phyloP scores from a whole-genome alignment of 768 basidiomycete species.

The Hysterangium stoloniferum region DNA sequence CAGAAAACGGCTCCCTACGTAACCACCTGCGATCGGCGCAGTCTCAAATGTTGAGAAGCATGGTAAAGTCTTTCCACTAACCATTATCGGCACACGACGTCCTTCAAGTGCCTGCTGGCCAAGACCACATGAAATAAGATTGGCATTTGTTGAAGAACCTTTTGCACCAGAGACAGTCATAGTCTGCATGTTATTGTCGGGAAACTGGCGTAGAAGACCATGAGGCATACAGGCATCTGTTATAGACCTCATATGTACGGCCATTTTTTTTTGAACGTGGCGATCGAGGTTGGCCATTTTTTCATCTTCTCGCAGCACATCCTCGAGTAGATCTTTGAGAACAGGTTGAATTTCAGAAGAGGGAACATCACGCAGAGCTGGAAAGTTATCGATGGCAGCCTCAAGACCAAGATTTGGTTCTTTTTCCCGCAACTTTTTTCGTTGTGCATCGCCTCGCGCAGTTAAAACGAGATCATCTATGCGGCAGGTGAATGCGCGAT shows the following conservation, averaged over 20 bases:
- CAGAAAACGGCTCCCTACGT: constrained; percentile 96
- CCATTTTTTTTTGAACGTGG: constrained; percentile 79
- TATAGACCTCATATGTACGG: constrained; percentile 83
- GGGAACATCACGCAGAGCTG: constrained; percentile 50
- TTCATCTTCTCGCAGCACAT: constrained; percentile 88
- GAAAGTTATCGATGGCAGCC: constrained; percentile 87
- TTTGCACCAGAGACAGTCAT: constrained; percentile 99
- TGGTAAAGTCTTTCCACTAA: constrained; percentile 96
- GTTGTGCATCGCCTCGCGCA: constrained; percentile 62
- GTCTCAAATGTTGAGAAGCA: constrained; percentile 97
- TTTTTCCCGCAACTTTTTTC: constrained; percentile 57
- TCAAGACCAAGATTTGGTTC: constrained; percentile 72
- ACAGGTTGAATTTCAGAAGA: constrained; percentile 47
- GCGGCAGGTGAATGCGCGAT: constrained; percentile 94
- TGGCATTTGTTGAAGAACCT: constrained; percentile 93
- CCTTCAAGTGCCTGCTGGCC: constrained; percentile 99
- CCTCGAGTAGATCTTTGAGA: constrained; percentile 69
- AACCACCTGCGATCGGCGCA: constrained; percentile 96
- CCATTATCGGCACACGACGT: constrained; percentile 97
- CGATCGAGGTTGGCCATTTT: constrained; percentile 97
- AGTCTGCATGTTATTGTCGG: constrained; percentile 97
- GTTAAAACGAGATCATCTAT: constrained; percentile 97
- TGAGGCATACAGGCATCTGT: constrained; percentile 82
- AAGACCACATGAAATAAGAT: constrained; percentile 95
- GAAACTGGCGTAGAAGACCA: constrained; percentile 87